Percentiles rank a stretch among this genome's conserved stretches.
phyloP scores from a whole-genome alignment of 805 yeast species.

The Teunomyces atbi region DNA sequence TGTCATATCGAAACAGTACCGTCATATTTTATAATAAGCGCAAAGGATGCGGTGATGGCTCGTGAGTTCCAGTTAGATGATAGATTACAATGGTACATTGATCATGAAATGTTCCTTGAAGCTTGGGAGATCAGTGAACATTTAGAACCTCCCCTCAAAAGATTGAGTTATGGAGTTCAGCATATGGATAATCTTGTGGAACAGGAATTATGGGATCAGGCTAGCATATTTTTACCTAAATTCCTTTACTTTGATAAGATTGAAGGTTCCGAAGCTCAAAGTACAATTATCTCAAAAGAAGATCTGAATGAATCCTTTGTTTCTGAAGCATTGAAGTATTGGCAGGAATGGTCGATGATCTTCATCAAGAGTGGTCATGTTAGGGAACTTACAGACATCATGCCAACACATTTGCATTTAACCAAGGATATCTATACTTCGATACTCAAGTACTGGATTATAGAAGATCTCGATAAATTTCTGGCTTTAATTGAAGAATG shows the following conservation, averaged over 20 bases:
- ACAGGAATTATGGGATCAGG: slow-evolving; percentile 52
- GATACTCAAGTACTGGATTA: slow-evolving; percentile 52
- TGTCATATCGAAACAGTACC: slow-evolving; percentile 38
- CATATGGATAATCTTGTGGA: slow-evolving; percentile 47
- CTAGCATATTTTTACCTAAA: slow-evolving; percentile 47
- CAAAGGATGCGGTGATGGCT: slow-evolving; percentile 78
- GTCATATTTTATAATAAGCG: slow-evolving; percentile 68
- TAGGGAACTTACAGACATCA: slow-evolving; percentile 43
- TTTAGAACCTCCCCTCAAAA: slow-evolving; percentile 47
- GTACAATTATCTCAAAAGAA: slow-evolving; percentile 23
- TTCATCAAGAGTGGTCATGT: slow-evolving; percentile 50
- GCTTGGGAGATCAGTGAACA: slow-evolving; percentile 80
- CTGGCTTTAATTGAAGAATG: slow-evolving; percentile 49
- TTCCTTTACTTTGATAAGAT: slow-evolving; percentile 17
- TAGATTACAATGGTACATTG: slow-evolving; percentile 68
- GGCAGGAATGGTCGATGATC: slow-evolving; percentile 64
- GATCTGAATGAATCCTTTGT: slow-evolving; percentile 16
- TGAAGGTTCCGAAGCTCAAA: slow-evolving; percentile 29
- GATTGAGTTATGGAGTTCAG: slow-evolving; percentile 60
- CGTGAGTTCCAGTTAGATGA: slow-evolving; percentile 70
- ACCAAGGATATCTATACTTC: slow-evolving; percentile 25
- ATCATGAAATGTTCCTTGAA: slow-evolving; percentile 49
- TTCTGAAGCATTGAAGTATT: slow-evolving; percentile 36
- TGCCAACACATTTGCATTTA: slow-evolving; percentile 53
- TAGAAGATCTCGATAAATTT: slow-evolving; percentile 29